phyloP scores from a whole-genome alignment of 1,139 yeast genomes.

The Lodderomyces orthopsilosis region DNA sequence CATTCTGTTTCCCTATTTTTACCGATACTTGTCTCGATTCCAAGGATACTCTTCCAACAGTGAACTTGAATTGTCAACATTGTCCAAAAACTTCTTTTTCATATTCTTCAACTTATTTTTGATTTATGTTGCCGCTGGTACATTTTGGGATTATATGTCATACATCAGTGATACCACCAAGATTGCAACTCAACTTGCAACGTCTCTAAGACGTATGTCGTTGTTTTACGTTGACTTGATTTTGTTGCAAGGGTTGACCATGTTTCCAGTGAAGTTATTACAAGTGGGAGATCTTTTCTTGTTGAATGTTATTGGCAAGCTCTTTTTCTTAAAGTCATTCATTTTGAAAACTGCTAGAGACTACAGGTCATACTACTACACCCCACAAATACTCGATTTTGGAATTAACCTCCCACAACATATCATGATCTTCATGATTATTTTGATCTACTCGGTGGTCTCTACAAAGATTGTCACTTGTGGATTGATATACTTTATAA shows the following conservation, averaged over 20 bases:
- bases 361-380: slow-evolving; percentile 57
- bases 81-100: slow-evolving; percentile 74
- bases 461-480: slow-evolving; percentile 64
- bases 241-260: slow-evolving; percentile 71
- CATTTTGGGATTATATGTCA: slow-evolving; percentile 75
- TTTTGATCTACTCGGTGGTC: slow-evolving; percentile 62
- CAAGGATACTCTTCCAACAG: slow-evolving; percentile 76
- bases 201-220: slow-evolving; percentile 65
- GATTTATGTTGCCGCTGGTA: slow-evolving; percentile 78
- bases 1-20: slow-evolving; percentile 64
- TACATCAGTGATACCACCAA: slow-evolving; percentile 73
- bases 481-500: slow-evolving; percentile 57
- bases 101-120: slow-evolving; percentile 74
- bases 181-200: slow-evolving; percentile 70
- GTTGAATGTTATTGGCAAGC: slow-evolving; percentile 57
- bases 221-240: slow-evolving; percentile 73
- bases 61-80: slow-evolving; percentile 71
- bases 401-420: slow-evolving; percentile 68
- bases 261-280: slow-evolving; percentile 71
- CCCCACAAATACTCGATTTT: slow-evolving; percentile 65
- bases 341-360: slow-evolving; percentile 57
- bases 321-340: slow-evolving; percentile 47
- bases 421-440: slow-evolving; percentile 57
- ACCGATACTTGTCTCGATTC: slow-evolving; percentile 59
- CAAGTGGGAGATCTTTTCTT: slow-evolving; percentile 48